Conservation (phyloP, 257 asterid genomes). For the Nicotiana tabacum region DNA sequence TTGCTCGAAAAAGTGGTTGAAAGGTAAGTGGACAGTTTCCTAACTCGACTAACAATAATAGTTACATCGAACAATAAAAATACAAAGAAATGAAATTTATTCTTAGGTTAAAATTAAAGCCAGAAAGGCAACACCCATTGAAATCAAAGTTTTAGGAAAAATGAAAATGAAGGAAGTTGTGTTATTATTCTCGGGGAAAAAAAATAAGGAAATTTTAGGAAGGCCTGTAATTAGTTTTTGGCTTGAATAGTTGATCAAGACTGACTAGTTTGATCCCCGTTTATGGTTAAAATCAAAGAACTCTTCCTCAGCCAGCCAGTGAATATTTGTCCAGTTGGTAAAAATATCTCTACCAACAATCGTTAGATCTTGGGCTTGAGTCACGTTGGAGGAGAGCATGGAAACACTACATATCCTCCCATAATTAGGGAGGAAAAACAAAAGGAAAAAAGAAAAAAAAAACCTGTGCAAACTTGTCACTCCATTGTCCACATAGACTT, state of each 20-base stretch:
- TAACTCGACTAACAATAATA: neutral
- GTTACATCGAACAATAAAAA: neutral
- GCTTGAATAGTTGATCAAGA: no score
- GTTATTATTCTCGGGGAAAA: no score
- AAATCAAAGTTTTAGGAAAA: neutral
- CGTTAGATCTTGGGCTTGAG: no score
- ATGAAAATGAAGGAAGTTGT: neutral
- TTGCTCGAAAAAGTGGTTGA: neutral
- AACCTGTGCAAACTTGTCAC: neutral
- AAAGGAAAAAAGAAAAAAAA: no score
- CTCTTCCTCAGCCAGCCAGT: neutral
- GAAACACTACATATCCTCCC: no score
- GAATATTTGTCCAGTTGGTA: no score
- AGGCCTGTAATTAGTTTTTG: no score
- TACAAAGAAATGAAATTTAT: no score
- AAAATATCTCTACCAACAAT: fast-evolving
- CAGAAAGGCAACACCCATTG: neutral
- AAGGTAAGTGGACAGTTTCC: neutral
- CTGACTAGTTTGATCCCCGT: no score
- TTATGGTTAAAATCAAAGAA: neutral
- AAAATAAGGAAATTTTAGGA: no score
- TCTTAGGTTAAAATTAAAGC: neutral
- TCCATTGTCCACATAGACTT: neutral
- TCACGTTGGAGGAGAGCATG: fast-evolving
- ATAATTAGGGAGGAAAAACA: no score